Base-by-base conservation (phyloP, 1,284 basidiomycete species). In the Sporisorium graminicola region DNA sequence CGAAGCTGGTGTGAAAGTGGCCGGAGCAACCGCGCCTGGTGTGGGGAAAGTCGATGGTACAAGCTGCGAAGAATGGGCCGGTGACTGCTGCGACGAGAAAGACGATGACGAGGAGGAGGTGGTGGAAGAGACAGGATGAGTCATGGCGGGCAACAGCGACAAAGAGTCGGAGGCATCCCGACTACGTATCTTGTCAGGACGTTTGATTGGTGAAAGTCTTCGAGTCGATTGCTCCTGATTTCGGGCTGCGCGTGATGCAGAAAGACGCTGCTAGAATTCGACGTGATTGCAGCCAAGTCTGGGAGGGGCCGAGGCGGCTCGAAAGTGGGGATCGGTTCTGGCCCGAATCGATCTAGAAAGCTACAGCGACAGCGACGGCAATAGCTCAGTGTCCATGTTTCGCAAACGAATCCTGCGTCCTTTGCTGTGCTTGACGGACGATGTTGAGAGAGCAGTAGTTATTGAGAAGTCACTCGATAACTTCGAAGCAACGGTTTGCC, bases 141-240 rank as follows among this genome's bases (percentile, higher is more conserved):
- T 65, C 69, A 72, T 72, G 51, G 31, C 56, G 59, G 57, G 40
- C 56, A 66, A 44, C 16, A 52, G 33, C 43, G 31, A 47, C 13
- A 8, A 22, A 6, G 18, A 12, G 26, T 62, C 59, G 59, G 55
- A 66, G 26, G 24, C 69, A 72, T 72, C 43, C 63, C 63, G 63
- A 57, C 33, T 13, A 53, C 10, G 16, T 31, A n/a, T 46, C 12
- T 13, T 18, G 7, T 18, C 24, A 14, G 16, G 27, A 29, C 47
- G 26, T 49, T 35, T 35, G 35, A 3, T 49, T n/a, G 22, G 12
- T 31, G 14, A 14, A 27, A 18, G 20, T 22, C 22, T 20, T 47
- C 29, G 24, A 47, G 22, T 46, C 44, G 44, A 7, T 12, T 4
- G 8, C 7, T 35, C 13, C 14, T 35, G 22, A 16, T 26, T 26